A percentile compares a stretch with the other conserved stretches of the same genome.
phyloP scores from a whole-genome alignment of 345 rosid genomes.

The Iberis pinnata region DNA sequence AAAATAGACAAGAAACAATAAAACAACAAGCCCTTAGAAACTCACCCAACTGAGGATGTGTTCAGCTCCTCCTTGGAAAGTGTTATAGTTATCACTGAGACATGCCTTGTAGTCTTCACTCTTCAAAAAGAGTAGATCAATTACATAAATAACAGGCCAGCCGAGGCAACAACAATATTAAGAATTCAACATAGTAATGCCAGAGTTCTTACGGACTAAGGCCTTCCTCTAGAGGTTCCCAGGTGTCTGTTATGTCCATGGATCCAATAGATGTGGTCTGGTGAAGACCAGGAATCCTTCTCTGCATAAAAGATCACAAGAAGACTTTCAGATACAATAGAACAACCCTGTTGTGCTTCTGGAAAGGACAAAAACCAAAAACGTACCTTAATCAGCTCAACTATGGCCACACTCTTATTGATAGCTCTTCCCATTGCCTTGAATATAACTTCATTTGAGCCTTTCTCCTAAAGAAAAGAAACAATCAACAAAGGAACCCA shows the following conservation, averaged over 20 bases:
- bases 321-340: slow-evolving; percentile 20
- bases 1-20: not conserved
- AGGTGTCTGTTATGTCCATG: slow-evolving; percentile 78
- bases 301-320: slow-evolving; percentile 37
- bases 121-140: slow-evolving; percentile 22
- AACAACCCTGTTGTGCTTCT: not conserved
- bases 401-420: slow-evolving; percentile 87
- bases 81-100: slow-evolving; percentile 79
- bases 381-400: slow-evolving; percentile 79
- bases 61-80: slow-evolving; percentile 72
- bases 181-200: not conserved
- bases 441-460: slow-evolving; percentile 62
- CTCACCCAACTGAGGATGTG: slow-evolving; percentile 72
- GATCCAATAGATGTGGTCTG: slow-evolving; percentile 86
- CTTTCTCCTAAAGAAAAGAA: slow-evolving; percentile 48
- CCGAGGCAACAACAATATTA: not conserved
- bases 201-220: slow-evolving; percentile 68
- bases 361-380: not conserved
- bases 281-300: slow-evolving; percentile 90
- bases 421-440: slow-evolving; percentile 99
- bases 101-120: slow-evolving; percentile 92
- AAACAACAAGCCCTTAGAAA: slow-evolving; percentile 12
- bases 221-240: slow-evolving; percentile 98
- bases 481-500: not conserved
- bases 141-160: not conserved